Conservation (phyloP, 305 asterid genomes). For the Fraxinus dipetala region DNA sequence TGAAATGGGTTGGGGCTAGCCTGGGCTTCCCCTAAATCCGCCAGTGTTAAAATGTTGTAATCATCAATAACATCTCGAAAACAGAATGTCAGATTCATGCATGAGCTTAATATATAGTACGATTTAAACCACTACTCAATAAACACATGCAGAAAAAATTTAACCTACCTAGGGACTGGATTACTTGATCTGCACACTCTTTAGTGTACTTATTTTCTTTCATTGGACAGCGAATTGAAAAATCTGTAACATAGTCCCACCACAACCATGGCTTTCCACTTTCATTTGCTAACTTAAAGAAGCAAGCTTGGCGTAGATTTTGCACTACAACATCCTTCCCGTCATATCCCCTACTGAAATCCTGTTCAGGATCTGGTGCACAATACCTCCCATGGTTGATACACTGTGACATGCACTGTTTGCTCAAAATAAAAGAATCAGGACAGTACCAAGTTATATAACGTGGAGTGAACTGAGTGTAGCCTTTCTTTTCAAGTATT, state of each 20-base stretch:
- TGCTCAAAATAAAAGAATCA: slow-evolving; percentile 67
- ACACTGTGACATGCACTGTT: slow-evolving; percentile 93
- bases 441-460: slow-evolving; percentile 98
- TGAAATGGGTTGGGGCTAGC: no score
- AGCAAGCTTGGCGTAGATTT: slow-evolving; percentile 85
- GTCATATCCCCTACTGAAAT: slow-evolving; percentile 81
- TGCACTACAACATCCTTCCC: slow-evolving; percentile 95
- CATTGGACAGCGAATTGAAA: slow-evolving; percentile 89
- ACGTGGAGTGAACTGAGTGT: slow-evolving; percentile 88
- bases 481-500: slow-evolving; percentile 88
- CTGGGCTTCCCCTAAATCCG: no score
- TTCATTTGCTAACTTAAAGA: slow-evolving; percentile 80
- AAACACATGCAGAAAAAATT: neutral
- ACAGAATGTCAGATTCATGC: neutral
- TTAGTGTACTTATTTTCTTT: slow-evolving; percentile 76
- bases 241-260: slow-evolving; percentile 97
- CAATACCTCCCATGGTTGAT: slow-evolving; percentile 95
- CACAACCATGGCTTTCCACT: slow-evolving; percentile 95
- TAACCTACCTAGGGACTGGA: slow-evolving; percentile 74
- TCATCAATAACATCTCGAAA: neutral
- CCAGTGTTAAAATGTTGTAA: neutral
- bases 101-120: neutral
- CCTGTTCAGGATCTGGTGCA: slow-evolving; percentile 98
- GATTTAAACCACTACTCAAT: neutral
- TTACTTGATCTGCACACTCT: slow-evolving; percentile 89